Evolutionary conservation across 345 rosid genomes (phyloP).

Genomic region (Carallia brachiata): DNA sequence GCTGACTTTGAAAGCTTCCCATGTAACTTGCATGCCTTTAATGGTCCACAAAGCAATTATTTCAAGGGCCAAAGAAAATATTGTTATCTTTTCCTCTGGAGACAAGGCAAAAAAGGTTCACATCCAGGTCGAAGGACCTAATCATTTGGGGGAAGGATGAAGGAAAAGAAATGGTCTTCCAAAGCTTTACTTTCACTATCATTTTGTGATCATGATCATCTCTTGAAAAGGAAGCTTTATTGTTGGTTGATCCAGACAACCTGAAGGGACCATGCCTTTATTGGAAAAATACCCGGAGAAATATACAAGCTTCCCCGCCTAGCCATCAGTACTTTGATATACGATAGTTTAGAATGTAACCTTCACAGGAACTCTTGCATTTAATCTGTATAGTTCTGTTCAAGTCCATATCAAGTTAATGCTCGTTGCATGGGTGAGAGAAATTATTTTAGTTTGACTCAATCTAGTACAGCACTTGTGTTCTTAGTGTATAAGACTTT

Average conservation of each 20-base stretch:
- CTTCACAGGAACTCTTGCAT: not conserved
- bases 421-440: not conserved
- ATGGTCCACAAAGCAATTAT: not conserved
- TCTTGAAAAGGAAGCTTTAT: slow-evolving; percentile 38
- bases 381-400: not conserved
- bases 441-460: no score
- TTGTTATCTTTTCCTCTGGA: not conserved
- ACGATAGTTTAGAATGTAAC: not conserved
- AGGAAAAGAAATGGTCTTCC: slow-evolving; percentile 31
- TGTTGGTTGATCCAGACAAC: slow-evolving; percentile 21
- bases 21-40: slow-evolving; percentile 9
- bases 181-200: slow-evolving; percentile 35
- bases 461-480: no score
- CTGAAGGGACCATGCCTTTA: slow-evolving; percentile 2
- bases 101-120: slow-evolving; percentile 13
- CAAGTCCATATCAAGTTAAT: not conserved
- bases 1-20: not conserved
- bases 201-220: slow-evolving; percentile 33
- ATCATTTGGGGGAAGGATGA: slow-evolving; percentile 37
- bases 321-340: not conserved
- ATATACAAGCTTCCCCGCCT: not conserved
- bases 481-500: no score
- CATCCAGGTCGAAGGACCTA: slow-evolving; percentile 25
- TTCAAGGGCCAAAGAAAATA: slow-evolving; percentile 1
- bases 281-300: not conserved